Conservation (phyloP, 768 basidiomycete species). For the Gelatoporia subvermispora region DNA sequence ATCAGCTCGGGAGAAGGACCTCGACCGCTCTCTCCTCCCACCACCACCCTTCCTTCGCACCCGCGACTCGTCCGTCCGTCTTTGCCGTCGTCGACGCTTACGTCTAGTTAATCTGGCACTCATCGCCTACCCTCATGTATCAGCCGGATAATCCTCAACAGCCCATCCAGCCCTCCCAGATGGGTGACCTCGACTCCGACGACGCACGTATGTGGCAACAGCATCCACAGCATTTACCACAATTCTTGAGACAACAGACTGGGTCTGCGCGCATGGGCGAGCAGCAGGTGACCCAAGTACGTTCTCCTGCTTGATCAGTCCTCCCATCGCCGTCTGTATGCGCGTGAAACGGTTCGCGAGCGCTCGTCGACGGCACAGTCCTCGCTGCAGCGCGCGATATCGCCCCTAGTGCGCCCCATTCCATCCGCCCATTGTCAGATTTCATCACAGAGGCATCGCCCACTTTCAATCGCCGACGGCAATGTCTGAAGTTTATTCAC, state of each 20-base stretch:
- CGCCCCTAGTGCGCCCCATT: not conserved
- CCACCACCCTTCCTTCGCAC: no score
- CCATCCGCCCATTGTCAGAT: slow-evolving; percentile 14
- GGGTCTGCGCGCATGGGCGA: slow-evolving; percentile 7
- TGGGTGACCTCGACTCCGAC: slow-evolving; percentile 38
- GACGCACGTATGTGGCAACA: slow-evolving; percentile 52
- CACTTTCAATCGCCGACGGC: slow-evolving; percentile 3
- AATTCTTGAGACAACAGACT: slow-evolving; percentile 3
- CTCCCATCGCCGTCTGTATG: not conserved
- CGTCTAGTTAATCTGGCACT: no score
- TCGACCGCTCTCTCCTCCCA: no score
- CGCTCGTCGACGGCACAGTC: no score
- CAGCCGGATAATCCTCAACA: no score
- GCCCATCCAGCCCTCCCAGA: no score
- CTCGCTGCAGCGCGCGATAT: not conserved
- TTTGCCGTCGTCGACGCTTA: no score
- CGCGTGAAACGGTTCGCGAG: not conserved
- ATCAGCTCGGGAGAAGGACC: no score
- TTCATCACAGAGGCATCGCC: slow-evolving; percentile 14
- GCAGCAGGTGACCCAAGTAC: slow-evolving; percentile 15
- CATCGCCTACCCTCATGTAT: no score
- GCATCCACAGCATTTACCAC: not conserved
- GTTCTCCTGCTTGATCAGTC: slow-evolving; percentile 1
- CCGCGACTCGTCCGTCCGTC: no score
- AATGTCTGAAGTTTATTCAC: not conserved